Base-by-base conservation (phyloP, 2,329 filamentous ascomycete species). In the Fusarium mundagurra region DNA sequence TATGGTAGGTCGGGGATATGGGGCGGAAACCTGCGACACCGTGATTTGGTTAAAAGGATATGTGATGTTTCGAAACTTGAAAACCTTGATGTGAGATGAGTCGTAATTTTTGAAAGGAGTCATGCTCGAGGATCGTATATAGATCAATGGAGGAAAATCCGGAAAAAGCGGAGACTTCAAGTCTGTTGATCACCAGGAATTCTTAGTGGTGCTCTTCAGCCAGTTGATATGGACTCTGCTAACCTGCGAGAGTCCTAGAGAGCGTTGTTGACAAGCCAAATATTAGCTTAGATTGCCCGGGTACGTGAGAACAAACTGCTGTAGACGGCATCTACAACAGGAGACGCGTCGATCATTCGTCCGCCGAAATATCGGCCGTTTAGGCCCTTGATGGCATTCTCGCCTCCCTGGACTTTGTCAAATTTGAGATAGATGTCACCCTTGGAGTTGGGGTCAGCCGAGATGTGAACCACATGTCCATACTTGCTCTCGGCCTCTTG, bases 381-480 rank as follows among this genome's bases (percentile, higher is more conserved):
- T 73, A 99, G 91, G 81, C 96, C 96, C 83, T 97, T 97, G 85
- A 98, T 97, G 79, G 96, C 96, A 82, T 98, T 98, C 85, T 98
- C 94, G 82, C 96, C 96, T 78, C 96, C 96, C 83, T 95, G 91
- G 72, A 98, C 94, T 80, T 94, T 93, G 85, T 98, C 95, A 86
- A 99, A 99, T 84, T 99, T 99, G 83, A 99, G 92, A 84, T 98
- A 99, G 79, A 99, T 96, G 82, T 99, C 96, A 84, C 96, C 96
- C 83, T 93, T 91, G 54, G 95, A 96, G 85, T 97, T 97, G 76
- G 93, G 91, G 87, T 98, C 96, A 84, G 98, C 90, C 78, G 95
- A 91, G 85, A 98, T 97, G 90, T 99, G 96, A 83, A 98, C 95
- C 80, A 99, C 96, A 79, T 96, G 94, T 81, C 96, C 96, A 87